Base-by-base conservation (phyloP, 2,329 filamentous ascomycete species). In the Escovopsis weberi region DNA sequence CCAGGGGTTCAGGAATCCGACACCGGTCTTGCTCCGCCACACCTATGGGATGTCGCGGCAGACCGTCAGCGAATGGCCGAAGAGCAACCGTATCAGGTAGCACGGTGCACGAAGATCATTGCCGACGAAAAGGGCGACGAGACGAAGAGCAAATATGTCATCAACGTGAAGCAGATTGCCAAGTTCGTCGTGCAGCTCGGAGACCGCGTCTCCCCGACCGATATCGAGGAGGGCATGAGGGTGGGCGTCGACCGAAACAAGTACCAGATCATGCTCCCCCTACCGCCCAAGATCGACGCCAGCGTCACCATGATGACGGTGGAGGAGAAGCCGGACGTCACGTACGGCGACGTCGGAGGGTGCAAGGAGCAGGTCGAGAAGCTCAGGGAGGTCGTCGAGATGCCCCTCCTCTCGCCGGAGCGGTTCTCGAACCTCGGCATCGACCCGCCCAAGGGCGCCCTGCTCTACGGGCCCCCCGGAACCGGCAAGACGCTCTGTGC, bases 301-400 rank as follows among this genome's bases (percentile, higher is more conserved):
- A 94, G 85, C 53, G 91, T 98, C 52, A 98, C 91, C 34, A 98
- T 98, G 91, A 98, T 98, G 91, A 96, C 91, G 40, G 91, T 98
- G 50, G 91, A 98, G 70, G 91, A 98, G 69, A 98, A 98, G 72
- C 91, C 91, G 12, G 91, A 98, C 62, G 91, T 98, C 48, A 98
- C 91, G 48, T 98, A 98, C 56, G 91, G 91, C 54, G 91, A 98
- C 69, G 89, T 98, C 35, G 91, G 91, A 66, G 91, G 91, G 44
- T 96, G 88, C 76, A 98, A 98, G 67, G 91, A 98, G 66, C 91
- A 98, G 67, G 94, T 98, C 35, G 91, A 98, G 72, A 98, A 98
- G 74, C 76, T 98, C 52, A 78, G 91, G 62, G 91, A 98, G 66
- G 91, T 98, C 42, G 91, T 98, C 44, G 91, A 98, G 67, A 96